A percentile compares a stretch with the other conserved stretches of the same genome.
Evolutionary conservation across 1,284 basidiomycete species (phyloP).

Genomic region (Cryptococcus floricola): DNA sequence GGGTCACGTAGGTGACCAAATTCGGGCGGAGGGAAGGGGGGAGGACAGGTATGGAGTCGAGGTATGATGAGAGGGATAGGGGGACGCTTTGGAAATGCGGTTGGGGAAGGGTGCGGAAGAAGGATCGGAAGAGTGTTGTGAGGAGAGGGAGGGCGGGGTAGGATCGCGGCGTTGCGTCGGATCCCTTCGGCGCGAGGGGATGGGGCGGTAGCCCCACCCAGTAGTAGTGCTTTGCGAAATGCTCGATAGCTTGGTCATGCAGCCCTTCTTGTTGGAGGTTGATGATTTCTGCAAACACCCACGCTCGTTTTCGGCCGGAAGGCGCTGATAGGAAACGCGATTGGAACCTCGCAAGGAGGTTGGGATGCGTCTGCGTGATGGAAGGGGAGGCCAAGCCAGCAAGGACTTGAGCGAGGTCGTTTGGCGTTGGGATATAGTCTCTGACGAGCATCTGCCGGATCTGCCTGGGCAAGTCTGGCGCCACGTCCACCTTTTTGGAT

Average conservation of each 20-base stretch:
- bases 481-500: background rate
- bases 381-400: slow-evolving; percentile 8
- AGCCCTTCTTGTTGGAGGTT: slow-evolving; percentile 12
- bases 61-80: slow-evolving; percentile 20
- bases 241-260: slow-evolving; percentile 19
- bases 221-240: slow-evolving; percentile 24
- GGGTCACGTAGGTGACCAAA: slow-evolving; percentile 20
- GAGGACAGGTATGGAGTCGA: slow-evolving; percentile 5
- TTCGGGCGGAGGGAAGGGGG: slow-evolving; percentile 25
- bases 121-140: slow-evolving; percentile 25
- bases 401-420: slow-evolving; percentile 15
- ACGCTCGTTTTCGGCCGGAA: slow-evolving; percentile 2
- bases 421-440: slow-evolving; percentile 5
- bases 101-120: slow-evolving; percentile 18
- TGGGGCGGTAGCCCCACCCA: slow-evolving; percentile 34
- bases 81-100: slow-evolving; percentile 1
- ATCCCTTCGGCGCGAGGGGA: background rate
- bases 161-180: background rate
- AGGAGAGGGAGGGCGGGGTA: slow-evolving; percentile 24
- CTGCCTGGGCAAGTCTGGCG: background rate
- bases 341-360: slow-evolving; percentile 11
- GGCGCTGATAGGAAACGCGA: slow-evolving; percentile 10
- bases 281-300: slow-evolving; percentile 33
- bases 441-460: background rate
- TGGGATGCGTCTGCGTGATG: slow-evolving; percentile 3